These are phyloP conservation scores for Bipolaris bicolor DNA, from an alignment of 2,329 filamentous ascomycete species.

Conservation along the genomic window DNA sequence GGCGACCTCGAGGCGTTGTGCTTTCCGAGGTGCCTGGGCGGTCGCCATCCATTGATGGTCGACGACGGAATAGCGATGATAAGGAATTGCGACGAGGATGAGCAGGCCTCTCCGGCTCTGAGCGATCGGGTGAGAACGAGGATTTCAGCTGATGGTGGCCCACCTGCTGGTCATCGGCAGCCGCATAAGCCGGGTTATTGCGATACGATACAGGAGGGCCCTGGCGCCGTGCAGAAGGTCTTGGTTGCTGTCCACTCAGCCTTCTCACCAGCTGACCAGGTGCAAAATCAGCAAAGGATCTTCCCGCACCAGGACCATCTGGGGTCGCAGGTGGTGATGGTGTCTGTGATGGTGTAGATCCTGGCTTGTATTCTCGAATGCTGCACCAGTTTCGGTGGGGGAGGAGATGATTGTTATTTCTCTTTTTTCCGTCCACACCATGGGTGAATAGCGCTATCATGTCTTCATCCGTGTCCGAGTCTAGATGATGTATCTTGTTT, in stretches of 20 bases:
- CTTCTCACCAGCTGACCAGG: constrained; percentile 53
- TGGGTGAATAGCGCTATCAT: constrained; percentile 94
- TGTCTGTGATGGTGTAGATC: constrained; percentile 73
- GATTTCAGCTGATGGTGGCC: constrained; percentile 38
- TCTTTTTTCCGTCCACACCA: constrained; percentile 84
- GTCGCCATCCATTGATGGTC: constrained; percentile 39
- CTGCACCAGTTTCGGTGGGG: constrained; percentile 96
- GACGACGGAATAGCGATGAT: constrained; percentile 43
- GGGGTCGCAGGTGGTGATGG: constrained; percentile 47
- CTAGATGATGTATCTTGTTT: constrained; percentile 74
- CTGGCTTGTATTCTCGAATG: constrained; percentile 82
- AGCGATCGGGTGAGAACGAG: constrained; percentile 46
- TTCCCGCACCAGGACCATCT: constrained; percentile 31
- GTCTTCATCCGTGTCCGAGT: constrained; percentile 81
- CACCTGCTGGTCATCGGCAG: constrained; percentile 39
- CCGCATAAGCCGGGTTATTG: constrained; percentile 46
- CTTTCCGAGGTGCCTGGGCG: constrained; percentile 37
- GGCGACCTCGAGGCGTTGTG: constrained; percentile 24
- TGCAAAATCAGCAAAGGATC: constrained; percentile 45
- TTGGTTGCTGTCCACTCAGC: constrained; percentile 40
- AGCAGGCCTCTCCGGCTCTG: constrained; percentile 32
- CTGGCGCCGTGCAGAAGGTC: constrained; percentile 34
- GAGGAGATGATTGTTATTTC: constrained; percentile 89
- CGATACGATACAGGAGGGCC: constrained; percentile 48
- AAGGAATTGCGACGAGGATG: constrained; percentile 45